A percentile compares a stretch with the other conserved stretches of the same genome.
Conservation (phyloP, 108 stramenopile genomes). For the Stephanodiscus minutulus region DNA sequence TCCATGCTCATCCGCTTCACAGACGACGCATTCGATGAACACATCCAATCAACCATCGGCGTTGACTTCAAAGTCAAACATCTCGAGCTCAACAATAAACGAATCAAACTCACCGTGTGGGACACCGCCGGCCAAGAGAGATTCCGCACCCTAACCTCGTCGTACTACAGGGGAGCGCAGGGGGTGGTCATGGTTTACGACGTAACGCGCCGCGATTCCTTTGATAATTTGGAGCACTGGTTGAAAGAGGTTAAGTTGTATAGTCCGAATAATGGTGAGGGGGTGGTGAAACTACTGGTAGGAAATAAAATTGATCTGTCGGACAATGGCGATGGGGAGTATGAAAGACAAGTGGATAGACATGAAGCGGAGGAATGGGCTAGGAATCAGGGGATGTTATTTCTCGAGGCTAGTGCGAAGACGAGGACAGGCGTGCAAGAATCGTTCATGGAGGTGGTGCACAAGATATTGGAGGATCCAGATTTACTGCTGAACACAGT, state of each 20-base stretch:
- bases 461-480: conserved; percentile 97
- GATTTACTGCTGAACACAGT: conserved; percentile 89
- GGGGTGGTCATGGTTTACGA: conserved; percentile 99
- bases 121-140: conserved; percentile 99
- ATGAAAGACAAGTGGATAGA: conserved; percentile 68
- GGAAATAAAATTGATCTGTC: conserved; percentile 97
- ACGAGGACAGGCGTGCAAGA: conserved; percentile 92
- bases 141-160: conserved; percentile 96
- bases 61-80: conserved; percentile 97
- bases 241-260: conserved; percentile 97
- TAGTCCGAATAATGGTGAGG: conserved; percentile 92
- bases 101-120: conserved; percentile 96
- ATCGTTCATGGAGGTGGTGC: conserved; percentile 93
- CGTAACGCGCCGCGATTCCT: conserved; percentile 96
- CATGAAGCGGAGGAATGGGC: conserved; percentile 96
- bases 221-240: conserved; percentile 98
- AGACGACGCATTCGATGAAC: conserved; percentile 97
- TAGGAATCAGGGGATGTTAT: conserved; percentile 93
- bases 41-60: conserved; percentile 97
- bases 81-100: conserved; percentile 80
- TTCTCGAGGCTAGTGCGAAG: conserved; percentile 95
- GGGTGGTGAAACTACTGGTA: conserved; percentile 95
- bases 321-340: conserved; percentile 30
- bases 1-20: conserved; percentile 98
- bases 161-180: conserved; percentile 98